Conservation (phyloP, 2,329 filamentous ascomycete genomes). For the Cladophialophora bantiana region DNA sequence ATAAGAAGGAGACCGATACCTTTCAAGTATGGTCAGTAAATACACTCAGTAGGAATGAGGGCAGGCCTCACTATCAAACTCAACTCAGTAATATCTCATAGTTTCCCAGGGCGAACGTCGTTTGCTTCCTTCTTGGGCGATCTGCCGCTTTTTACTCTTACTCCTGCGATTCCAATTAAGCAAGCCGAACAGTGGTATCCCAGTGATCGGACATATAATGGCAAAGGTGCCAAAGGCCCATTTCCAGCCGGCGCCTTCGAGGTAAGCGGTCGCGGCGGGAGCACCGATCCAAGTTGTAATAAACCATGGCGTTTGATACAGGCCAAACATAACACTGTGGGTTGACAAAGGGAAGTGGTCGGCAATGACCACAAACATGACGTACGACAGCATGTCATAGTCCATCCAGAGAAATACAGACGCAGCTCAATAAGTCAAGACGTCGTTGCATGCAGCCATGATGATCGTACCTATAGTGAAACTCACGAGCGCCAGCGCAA, state of each 20-base stretch:
- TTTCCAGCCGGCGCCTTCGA: slow-evolving; percentile 37
- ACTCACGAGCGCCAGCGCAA: slow-evolving; percentile 53
- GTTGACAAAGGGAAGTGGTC: slow-evolving; percentile 45
- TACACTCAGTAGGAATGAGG: no score
- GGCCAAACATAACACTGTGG: slow-evolving; percentile 32
- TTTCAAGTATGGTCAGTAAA: no score
- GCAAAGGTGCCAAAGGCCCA: slow-evolving; percentile 41
- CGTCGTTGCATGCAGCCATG: slow-evolving; percentile 65
- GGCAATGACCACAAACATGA: slow-evolving; percentile 41
- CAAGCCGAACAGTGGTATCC: no score
- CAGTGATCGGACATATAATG: slow-evolving; percentile 39
- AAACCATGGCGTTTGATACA: slow-evolving; percentile 41
- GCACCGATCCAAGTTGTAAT: slow-evolving; percentile 33
- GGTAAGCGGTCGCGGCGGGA: slow-evolving; percentile 30
- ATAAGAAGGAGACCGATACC: slow-evolving; percentile 65
- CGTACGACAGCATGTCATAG: slow-evolving; percentile 40
- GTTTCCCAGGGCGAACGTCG: no score
- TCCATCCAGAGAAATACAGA: slow-evolving; percentile 62
- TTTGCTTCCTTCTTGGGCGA: slow-evolving; percentile 58
- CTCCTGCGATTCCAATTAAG: no score
- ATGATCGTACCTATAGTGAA: slow-evolving; percentile 59
- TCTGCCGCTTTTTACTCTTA: slow-evolving; percentile 44
- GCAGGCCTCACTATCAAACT: no score
- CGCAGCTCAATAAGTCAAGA: slow-evolving; percentile 66
- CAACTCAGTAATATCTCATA: no score